These are phyloP conservation scores for Murraya paniculata DNA, from an alignment of 345 rosid genomes.

Conservation along the genomic window DNA sequence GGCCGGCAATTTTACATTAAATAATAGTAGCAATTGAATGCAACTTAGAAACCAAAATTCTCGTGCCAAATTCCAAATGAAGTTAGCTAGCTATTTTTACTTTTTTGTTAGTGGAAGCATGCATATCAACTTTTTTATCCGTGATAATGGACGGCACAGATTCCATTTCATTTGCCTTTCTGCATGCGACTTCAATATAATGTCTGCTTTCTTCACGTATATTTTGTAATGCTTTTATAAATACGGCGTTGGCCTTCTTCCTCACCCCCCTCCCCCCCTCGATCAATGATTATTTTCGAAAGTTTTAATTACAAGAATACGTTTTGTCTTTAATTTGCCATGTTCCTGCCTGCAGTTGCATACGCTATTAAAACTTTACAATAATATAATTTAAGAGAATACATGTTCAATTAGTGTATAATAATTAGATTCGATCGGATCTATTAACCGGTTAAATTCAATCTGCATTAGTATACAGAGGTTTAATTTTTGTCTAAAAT, in stretches of 20 bases:
- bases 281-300: background rate
- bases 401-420: background rate
- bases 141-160: background rate
- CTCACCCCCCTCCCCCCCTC: rapidly evolving
- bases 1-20: no score
- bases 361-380: background rate
- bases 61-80: background rate
- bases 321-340: background rate
- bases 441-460: background rate
- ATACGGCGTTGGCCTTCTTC: background rate
- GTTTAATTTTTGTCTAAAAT: no score
- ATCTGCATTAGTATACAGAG: background rate
- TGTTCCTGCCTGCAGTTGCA: background rate
- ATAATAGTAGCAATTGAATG: no score
- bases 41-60: background rate
- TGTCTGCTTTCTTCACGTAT: no score
- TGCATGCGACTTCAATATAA: background rate
- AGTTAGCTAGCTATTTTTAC: background rate
- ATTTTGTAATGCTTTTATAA: background rate
- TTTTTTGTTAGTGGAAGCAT: background rate
- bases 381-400: background rate
- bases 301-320: background rate
- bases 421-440: no score
- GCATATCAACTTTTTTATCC: background rate
- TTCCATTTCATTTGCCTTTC: background rate